Evolutionary conservation across 2,329 filamentous ascomycete species (phyloP).

Genomic region (Raffaelea ambrosiae): DNA sequence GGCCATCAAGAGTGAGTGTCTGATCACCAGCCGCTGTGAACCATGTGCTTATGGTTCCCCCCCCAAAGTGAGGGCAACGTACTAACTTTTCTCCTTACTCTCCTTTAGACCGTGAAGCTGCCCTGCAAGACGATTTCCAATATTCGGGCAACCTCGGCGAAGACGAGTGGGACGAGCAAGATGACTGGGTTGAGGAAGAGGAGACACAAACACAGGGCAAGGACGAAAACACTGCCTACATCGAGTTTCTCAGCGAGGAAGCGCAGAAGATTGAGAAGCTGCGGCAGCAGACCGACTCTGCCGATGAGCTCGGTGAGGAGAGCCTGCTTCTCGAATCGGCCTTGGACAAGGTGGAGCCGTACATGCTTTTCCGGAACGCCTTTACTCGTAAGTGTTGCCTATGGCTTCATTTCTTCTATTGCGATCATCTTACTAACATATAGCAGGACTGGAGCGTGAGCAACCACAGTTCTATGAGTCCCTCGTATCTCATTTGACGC

Average conservation of each 20-base stretch:
- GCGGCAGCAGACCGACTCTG: slow-evolving; percentile 56
- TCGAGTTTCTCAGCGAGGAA: slow-evolving; percentile 93
- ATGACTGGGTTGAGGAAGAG: slow-evolving; percentile 70
- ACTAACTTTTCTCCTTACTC: neutral
- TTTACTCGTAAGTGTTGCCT: slow-evolving; percentile 61
- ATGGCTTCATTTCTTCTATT: neutral
- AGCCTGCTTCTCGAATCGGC: slow-evolving; percentile 87
- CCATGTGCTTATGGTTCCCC: too few relatives aligned
- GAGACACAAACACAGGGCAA: slow-evolving; percentile 57
- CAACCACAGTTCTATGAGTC: slow-evolving; percentile 82
- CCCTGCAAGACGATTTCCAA: slow-evolving; percentile 78
- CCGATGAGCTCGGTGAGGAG: slow-evolving; percentile 87
- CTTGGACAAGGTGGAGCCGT: slow-evolving; percentile 91
- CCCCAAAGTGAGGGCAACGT: too few relatives aligned
- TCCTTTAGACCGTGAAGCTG: slow-evolving; percentile 73
- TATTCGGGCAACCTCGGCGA: slow-evolving; percentile 61
- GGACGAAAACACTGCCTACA: slow-evolving; percentile 87
- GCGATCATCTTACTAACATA: slow-evolving; percentile 19
- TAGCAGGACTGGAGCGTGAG: slow-evolving; percentile 73
- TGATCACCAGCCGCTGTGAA: too few relatives aligned
- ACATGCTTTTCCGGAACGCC: slow-evolving; percentile 76
- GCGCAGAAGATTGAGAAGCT: slow-evolving; percentile 75
- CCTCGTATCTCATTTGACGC: slow-evolving; percentile 67
- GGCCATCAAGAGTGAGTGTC: slow-evolving; percentile 72
- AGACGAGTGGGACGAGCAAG: slow-evolving; percentile 77